Conservation (phyloP, 345 rosid species). For the Turritis glabra region DNA sequence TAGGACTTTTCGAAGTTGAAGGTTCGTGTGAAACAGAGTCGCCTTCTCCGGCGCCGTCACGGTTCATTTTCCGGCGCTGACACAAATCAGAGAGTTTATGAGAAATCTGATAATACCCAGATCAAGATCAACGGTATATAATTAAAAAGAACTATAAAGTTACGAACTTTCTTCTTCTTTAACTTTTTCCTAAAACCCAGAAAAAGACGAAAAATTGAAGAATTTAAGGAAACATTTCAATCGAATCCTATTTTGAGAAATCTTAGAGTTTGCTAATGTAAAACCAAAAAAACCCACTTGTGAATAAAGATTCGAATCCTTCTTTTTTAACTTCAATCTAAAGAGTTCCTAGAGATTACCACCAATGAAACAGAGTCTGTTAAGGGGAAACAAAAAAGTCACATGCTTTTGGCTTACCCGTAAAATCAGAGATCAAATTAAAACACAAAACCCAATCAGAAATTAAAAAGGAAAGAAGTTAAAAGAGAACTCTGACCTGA, state of each 20-base stretch:
- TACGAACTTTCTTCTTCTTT: conserved; percentile 12
- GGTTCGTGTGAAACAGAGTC: conserved; percentile 41
- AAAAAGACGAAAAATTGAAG: not conserved
- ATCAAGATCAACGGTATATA: conserved; percentile 15
- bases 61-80: conserved; percentile 31
- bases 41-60: conserved; percentile 30
- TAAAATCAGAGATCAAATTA: not conserved
- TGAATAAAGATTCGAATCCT: not conserved
- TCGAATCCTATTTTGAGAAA: not conserved
- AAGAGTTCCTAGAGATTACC: conserved; percentile 15
- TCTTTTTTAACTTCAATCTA: not conserved
- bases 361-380: conserved; percentile 29
- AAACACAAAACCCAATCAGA: conserved; percentile 7
- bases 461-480: not conserved
- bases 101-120: conserved; percentile 7
- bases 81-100: not conserved
- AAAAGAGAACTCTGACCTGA: conserved; percentile 32
- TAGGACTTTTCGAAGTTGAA: conserved; percentile 47
- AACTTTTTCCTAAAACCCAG: conserved; percentile 21
- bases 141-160: not conserved
- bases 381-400: not conserved
- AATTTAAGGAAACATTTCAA: conserved; percentile 5
- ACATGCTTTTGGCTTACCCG: conserved; percentile 19
- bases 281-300: conserved; percentile 16
- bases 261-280: not conserved